Evolutionary conservation across 129 eudicot species (phyloP).

Genomic region (Tagetes erecta): DNA sequence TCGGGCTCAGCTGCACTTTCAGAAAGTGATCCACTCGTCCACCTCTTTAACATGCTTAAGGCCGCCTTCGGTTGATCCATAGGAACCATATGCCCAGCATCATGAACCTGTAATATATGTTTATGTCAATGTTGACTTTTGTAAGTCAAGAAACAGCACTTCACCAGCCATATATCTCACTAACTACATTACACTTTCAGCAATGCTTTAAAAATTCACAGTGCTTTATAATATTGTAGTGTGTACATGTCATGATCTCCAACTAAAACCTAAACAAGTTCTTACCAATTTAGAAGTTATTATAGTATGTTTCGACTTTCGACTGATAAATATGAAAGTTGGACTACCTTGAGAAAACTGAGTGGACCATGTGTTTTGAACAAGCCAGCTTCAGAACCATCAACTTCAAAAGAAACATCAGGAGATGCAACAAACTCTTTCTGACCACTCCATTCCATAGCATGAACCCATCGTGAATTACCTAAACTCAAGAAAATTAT

Average conservation of each 20-base stretch:
- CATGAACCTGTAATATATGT: slow-evolving; percentile 55
- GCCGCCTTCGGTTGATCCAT: slow-evolving; percentile 98
- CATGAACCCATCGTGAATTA: slow-evolving; percentile 96
- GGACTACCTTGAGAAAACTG: slow-evolving; percentile 77
- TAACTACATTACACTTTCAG: background rate
- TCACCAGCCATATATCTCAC: background rate
- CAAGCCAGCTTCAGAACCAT: slow-evolving; percentile 81
- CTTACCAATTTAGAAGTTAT: slow-evolving; percentile 11
- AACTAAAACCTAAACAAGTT: background rate
- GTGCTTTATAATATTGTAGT: background rate
- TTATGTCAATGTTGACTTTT: slow-evolving; percentile 16
- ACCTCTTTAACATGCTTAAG: slow-evolving; percentile 78
- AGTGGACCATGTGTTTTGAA: slow-evolving; percentile 75
- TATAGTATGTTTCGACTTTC: background rate
- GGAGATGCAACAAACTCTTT: slow-evolving; percentile 67
- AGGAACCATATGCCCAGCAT: slow-evolving; percentile 99
- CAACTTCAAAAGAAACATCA: slow-evolving; percentile 69
- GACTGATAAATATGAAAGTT: background rate
- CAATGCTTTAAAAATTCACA: background rate
- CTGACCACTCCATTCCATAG: slow-evolving; percentile 96
- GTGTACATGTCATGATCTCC: background rate
- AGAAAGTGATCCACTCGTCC: slow-evolving; percentile 70
- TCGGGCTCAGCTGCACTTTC: slow-evolving; percentile 35
- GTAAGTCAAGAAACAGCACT: background rate
- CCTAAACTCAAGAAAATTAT: slow-evolving; percentile 42